A percentile compares a stretch with the other conserved stretches of the same genome.
Conservation (phyloP, 106 monocot species). For the Narthecium ossifragum region DNA sequence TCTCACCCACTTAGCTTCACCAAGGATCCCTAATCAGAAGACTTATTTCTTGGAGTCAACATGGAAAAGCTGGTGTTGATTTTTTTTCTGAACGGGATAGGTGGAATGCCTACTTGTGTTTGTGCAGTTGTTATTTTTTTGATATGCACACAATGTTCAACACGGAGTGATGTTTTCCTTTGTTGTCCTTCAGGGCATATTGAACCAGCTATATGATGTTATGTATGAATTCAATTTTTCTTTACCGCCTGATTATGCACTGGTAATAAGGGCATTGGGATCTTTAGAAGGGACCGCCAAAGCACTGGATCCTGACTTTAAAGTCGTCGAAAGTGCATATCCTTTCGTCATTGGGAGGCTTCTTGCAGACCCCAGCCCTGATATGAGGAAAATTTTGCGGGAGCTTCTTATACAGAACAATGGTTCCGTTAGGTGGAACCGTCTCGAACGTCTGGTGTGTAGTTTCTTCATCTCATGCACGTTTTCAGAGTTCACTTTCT, state of each 20-base stretch:
- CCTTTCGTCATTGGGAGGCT: slow-evolving; percentile 92
- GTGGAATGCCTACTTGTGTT: too few species aligned
- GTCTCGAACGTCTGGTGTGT: slow-evolving; percentile 85
- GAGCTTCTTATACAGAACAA: slow-evolving; percentile 78
- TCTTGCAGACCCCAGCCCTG: slow-evolving; percentile 74
- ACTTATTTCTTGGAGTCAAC: too few species aligned
- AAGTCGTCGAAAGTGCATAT: slow-evolving; percentile 94
- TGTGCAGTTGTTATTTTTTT: too few species aligned
- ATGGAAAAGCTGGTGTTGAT: too few species aligned
- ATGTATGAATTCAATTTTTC: slow-evolving; percentile 98
- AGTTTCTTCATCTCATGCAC: background rate
- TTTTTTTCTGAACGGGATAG: too few species aligned
- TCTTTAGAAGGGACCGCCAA: slow-evolving; percentile 98
- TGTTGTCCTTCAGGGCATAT: slow-evolving; percentile 72
- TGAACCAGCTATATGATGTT: slow-evolving; percentile 82
- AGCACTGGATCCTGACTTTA: slow-evolving; percentile 92
- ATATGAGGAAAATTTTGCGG: slow-evolving; percentile 91
- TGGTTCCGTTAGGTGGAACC: slow-evolving; percentile 89
- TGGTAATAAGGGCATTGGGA: slow-evolving; percentile 88
- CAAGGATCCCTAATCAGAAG: too few species aligned
- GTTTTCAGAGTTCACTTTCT: background rate
- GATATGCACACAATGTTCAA: too few species aligned
- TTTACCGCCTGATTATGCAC: slow-evolving; percentile 89
- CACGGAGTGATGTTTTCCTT: too few species aligned
- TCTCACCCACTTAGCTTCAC: too few species aligned